These are phyloP conservation scores for Globisporangium ultimum DNA, from an alignment of 352 stramenopile species.

Conservation along the genomic window DNA sequence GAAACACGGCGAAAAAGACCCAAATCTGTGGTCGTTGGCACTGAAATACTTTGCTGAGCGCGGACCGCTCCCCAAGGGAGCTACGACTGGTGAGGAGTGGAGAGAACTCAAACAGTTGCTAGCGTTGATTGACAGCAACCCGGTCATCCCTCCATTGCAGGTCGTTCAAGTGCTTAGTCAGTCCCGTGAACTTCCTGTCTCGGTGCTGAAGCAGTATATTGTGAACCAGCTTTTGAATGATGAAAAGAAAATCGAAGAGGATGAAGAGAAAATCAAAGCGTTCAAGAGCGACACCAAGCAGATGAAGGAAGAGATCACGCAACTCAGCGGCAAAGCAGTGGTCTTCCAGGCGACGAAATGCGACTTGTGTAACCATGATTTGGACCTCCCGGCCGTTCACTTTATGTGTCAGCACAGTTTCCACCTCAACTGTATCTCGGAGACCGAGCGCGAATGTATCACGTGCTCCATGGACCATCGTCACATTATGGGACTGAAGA, in stretches of 20 bases:
- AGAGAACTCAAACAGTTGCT: slow-evolving; percentile 79
- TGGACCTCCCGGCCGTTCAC: slow-evolving; percentile 89
- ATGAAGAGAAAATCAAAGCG: slow-evolving; percentile 84
- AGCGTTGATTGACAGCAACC: slow-evolving; percentile 72
- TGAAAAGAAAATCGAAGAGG: slow-evolving; percentile 80
- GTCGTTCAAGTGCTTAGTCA: slow-evolving; percentile 85
- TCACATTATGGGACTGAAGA: slow-evolving; percentile 83
- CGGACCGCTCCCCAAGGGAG: slow-evolving; percentile 66
- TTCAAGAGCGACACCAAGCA: slow-evolving; percentile 87
- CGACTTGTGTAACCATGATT: slow-evolving; percentile 84
- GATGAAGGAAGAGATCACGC: slow-evolving; percentile 88
- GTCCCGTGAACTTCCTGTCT: slow-evolving; percentile 74
- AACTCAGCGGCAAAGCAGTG: slow-evolving; percentile 79
- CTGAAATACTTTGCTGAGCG: slow-evolving; percentile 89
- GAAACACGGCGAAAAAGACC: slow-evolving; percentile 87
- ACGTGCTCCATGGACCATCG: slow-evolving; percentile 86
- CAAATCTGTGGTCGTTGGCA: slow-evolving; percentile 88
- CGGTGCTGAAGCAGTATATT: slow-evolving; percentile 84
- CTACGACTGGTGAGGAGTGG: slow-evolving; percentile 62
- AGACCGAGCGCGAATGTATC: slow-evolving; percentile 87
- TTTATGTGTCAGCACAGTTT: slow-evolving; percentile 92
- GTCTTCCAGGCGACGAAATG: slow-evolving; percentile 91
- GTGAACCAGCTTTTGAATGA: slow-evolving; percentile 80
- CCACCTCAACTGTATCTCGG: slow-evolving; percentile 88
- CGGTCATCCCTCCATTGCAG: slow-evolving; percentile 79